Evolutionary conservation across 2,329 filamentous ascomycete species (phyloP).

Genomic region (Botrytis fabae): DNA sequence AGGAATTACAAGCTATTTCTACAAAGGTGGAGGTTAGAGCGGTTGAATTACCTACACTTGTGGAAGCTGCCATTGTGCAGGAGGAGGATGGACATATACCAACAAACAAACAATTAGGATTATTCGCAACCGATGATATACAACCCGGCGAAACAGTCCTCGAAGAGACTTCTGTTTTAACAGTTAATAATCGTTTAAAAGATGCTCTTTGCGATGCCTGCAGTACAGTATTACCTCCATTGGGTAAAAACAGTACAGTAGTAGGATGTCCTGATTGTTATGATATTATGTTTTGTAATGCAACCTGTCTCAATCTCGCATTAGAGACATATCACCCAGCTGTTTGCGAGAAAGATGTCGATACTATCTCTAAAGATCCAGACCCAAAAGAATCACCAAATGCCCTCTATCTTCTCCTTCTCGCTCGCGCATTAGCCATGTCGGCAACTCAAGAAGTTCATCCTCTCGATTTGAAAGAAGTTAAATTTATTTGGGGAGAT

Average conservation of each 20-base stretch:
- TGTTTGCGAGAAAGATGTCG: constrained; percentile 66
- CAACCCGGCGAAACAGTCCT: constrained; percentile 74
- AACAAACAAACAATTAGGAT: constrained; percentile 75
- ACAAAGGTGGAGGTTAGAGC: constrained; percentile 80
- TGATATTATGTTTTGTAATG: constrained; percentile 66
- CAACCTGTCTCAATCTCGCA: constrained; percentile 58
- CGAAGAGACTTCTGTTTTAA: constrained; percentile 80
- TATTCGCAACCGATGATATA: constrained; percentile 86
- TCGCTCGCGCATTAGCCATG: constrained; percentile 64
- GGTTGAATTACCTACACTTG: constrained; percentile 71
- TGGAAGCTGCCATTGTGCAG: constrained; percentile 49
- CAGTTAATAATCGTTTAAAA: constrained; percentile 84
- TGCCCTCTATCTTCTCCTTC: constrained; percentile 62
- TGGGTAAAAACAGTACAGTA: constrained; percentile 49
- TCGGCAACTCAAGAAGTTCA: constrained; percentile 59
- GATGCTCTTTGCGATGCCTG: constrained; percentile 90
- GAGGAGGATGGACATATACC: constrained; percentile 52
- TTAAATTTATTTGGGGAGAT: constrained; percentile 70
- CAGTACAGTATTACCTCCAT: constrained; percentile 67
- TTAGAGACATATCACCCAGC: constrained; percentile 62
- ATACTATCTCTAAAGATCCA: constrained; percentile 64
- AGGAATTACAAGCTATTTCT: constrained; percentile 65
- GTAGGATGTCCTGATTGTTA: constrained; percentile 61
- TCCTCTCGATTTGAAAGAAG: constrained; percentile 62
- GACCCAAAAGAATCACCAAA: constrained; percentile 60